phyloP scores from a whole-genome alignment of 2,329 filamentous ascomycete genomes.

The Catunica adiposa region DNA sequence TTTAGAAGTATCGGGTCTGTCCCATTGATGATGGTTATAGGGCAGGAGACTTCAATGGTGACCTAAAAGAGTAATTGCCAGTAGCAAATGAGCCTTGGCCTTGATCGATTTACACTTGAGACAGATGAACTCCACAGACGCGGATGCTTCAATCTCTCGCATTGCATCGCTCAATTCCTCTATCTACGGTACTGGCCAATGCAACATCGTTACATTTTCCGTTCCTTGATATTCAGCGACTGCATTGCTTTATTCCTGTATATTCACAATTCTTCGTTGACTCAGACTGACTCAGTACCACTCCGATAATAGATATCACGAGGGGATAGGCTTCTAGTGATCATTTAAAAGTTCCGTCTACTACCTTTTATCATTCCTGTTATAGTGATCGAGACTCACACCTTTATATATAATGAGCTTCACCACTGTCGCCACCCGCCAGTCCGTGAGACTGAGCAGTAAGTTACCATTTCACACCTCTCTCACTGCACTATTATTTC shows the following conservation, averaged over 20 bases:
- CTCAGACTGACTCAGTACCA: background rate
- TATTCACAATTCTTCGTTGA: background rate
- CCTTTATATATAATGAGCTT: constrained; percentile 13
- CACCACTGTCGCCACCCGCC: constrained; percentile 12
- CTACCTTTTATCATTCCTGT: background rate
- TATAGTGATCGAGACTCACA: background rate
- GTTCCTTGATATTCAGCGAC: background rate
- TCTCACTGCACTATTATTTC: background rate
- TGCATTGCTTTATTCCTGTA: background rate
- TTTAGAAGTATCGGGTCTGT: too few species aligned
- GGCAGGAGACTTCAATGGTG: too few species aligned
- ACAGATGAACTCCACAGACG: too few species aligned
- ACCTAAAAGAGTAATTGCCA: too few species aligned
- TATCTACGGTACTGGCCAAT: constrained; percentile 2
- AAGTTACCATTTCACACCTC: background rate
- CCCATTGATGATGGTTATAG: too few species aligned
- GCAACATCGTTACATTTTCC: constrained; percentile 1
- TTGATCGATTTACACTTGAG: too few species aligned
- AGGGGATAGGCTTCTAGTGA: background rate
- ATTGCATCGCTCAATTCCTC: background rate
- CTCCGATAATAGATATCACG: too few species aligned
- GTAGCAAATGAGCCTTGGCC: too few species aligned
- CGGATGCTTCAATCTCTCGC: background rate
- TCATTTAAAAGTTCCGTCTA: background rate
- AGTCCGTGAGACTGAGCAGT: constrained; percentile 8